Evolutionary conservation across 306 rosid genomes (phyloP).

Genomic region (Vigna angularis): DNA sequence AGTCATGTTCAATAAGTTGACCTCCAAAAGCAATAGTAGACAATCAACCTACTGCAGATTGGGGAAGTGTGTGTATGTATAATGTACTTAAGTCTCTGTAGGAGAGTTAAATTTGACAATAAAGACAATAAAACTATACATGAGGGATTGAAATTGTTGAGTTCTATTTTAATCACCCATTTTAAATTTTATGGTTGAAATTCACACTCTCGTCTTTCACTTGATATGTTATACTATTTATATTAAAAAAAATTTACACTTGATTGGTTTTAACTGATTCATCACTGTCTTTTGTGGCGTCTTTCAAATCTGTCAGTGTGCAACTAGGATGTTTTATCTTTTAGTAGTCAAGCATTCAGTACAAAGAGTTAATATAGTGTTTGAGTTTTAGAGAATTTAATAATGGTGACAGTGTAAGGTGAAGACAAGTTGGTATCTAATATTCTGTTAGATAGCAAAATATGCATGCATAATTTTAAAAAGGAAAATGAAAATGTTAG

Average conservation of each 20-base stretch:
- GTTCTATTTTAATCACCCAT: neutral
- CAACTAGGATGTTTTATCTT: neutral
- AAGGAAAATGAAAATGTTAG: neutral
- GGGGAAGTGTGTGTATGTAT: neutral
- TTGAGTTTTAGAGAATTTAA: neutral
- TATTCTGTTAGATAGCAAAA: neutral
- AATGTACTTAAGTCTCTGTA: neutral
- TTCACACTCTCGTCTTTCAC: neutral
- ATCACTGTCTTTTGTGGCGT: neutral
- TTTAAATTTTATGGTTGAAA: neutral
- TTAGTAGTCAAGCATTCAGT: neutral
- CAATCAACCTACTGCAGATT: slow-evolving; percentile 24
- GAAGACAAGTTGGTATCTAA: neutral
- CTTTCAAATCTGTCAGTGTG: neutral
- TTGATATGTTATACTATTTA: neutral
- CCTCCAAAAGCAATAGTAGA: slow-evolving; percentile 27
- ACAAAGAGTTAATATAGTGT: neutral
- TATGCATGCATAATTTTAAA: neutral
- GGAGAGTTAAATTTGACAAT: neutral
- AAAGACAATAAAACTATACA: neutral
- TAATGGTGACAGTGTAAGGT: slow-evolving; percentile 8
- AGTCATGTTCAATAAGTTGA: neutral
- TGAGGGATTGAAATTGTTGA: neutral
- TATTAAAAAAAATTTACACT: neutral
- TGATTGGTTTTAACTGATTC: slow-evolving; percentile 26